phyloP scores from a whole-genome alignment of 108 stramenopile genomes.

The Hondaea fermentalgiana region DNA sequence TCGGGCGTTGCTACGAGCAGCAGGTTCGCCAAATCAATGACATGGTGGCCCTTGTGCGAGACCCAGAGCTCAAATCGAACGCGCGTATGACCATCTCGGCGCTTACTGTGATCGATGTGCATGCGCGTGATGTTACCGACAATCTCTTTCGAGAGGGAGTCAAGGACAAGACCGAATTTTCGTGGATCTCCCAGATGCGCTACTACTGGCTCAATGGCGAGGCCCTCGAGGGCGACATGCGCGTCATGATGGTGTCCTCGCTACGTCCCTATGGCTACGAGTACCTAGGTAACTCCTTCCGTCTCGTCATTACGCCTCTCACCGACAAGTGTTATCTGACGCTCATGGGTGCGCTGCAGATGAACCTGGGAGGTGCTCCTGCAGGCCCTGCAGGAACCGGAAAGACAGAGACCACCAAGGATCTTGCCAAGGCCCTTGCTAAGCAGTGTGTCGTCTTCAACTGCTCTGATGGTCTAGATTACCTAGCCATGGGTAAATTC shows the following conservation, averaged over 20 bases:
- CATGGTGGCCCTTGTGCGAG: constrained; percentile 58
- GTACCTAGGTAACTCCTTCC: constrained; percentile 57
- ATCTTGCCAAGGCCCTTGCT: constrained; percentile 57
- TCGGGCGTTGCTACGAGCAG: neutral
- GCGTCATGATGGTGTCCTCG: constrained; percentile 52
- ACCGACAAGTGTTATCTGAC: constrained; percentile 64
- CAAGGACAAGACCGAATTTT: constrained; percentile 28
- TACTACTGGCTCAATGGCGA: constrained; percentile 56
- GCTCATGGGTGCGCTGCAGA: constrained; percentile 61
- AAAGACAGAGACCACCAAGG: constrained; percentile 61
- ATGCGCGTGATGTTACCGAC: constrained; percentile 56
- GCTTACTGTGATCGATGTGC: constrained; percentile 59
- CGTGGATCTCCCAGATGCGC: constrained; percentile 47
- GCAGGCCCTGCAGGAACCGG: constrained; percentile 65
- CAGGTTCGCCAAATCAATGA: constrained; percentile 50
- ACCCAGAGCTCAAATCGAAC: constrained; percentile 32
- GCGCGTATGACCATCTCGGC: constrained; percentile 50
- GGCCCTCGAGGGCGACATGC: constrained; percentile 36
- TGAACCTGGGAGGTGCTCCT: constrained; percentile 58
- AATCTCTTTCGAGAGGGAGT: constrained; percentile 48
- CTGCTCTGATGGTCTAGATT: constrained; percentile 62
- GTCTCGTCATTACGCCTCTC: constrained; percentile 61
- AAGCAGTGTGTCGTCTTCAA: constrained; percentile 64
- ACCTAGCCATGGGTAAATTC: constrained; percentile 63
- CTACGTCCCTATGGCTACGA: constrained; percentile 59